Conservation (phyloP, 225 moss, liverwort and hornwort genomes). For the Thuidium tamariscinum region DNA sequence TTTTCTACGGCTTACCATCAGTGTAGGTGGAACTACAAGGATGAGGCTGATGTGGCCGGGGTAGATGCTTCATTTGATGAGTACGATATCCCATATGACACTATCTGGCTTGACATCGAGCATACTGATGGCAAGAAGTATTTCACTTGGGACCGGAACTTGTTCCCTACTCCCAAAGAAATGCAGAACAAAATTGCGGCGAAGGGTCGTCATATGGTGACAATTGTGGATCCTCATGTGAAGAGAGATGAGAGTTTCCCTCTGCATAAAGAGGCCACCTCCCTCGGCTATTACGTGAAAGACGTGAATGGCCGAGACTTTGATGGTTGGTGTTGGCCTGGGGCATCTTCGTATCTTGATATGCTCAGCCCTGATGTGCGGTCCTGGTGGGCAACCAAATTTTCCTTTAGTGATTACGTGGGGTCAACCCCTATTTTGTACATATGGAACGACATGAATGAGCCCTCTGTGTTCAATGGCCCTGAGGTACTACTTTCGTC, state of each 20-base stretch:
- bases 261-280: constrained; percentile 79
- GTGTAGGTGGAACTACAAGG: constrained; percentile 97
- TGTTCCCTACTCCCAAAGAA: constrained; percentile 82
- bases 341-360: constrained; percentile 85
- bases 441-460: constrained; percentile 99
- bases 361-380: constrained; percentile 81
- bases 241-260: constrained; percentile 79
- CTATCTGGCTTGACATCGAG: constrained; percentile 97
- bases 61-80: constrained; percentile 93
- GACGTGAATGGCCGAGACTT: constrained; percentile 64
- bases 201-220: constrained; percentile 99
- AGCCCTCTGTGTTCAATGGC: constrained; percentile 98
- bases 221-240: constrained; percentile 97
- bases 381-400: constrained; percentile 89
- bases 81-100: constrained; percentile 88
- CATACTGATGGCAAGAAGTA: constrained; percentile 96
- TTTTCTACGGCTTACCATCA: constrained; percentile 97
- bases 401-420: constrained; percentile 57
- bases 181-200: constrained; percentile 91
- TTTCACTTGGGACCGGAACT: constrained; percentile 76
- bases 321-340: constrained; percentile 99
- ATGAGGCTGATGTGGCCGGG: constrained; percentile 84
- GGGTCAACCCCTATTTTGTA: constrained; percentile 85
- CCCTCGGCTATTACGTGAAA: constrained; percentile 81
- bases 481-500: constrained; percentile 62